Conservation (phyloP, 2,329 filamentous ascomycete genomes). For the Ustilaginoidea virens region DNA sequence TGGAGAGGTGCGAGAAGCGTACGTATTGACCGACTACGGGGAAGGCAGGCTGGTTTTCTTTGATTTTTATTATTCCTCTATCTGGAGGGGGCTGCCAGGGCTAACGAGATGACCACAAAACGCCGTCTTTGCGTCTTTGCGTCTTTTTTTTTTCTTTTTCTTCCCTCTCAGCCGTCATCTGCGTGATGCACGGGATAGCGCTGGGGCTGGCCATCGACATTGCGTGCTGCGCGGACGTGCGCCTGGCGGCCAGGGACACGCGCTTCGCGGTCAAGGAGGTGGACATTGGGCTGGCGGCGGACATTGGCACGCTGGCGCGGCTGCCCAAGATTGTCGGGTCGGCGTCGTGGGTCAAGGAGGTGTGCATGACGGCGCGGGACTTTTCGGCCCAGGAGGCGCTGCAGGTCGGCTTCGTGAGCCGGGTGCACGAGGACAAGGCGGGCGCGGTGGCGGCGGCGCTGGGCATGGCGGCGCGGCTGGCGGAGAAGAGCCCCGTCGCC, state of each 20-base stretch:
- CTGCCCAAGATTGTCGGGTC: constrained; percentile 60
- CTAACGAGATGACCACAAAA: too few species aligned
- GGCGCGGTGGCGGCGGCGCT: constrained; percentile 47
- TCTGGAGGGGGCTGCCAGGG: too few species aligned
- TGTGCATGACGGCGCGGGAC: constrained; percentile 53
- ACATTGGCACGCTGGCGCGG: constrained; percentile 60
- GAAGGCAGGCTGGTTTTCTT: not conserved
- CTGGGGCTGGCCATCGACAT: constrained; percentile 70
- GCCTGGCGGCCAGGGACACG: constrained; percentile 44
- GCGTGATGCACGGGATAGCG: constrained; percentile 62
- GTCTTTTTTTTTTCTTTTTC: not conserved
- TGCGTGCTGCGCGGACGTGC: constrained; percentile 52
- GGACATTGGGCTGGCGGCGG: constrained; percentile 66
- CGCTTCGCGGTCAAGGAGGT: constrained; percentile 66
- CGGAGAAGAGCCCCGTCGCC: constrained; percentile 73
- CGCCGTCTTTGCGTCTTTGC: too few species aligned
- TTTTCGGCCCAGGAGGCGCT: constrained; percentile 56
- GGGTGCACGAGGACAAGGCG: constrained; percentile 47
- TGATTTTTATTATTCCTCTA: not conserved
- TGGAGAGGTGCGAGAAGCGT: constrained; percentile 86
- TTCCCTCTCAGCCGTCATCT: constrained; percentile 50
- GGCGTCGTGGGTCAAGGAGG: constrained; percentile 65
- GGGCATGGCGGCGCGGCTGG: constrained; percentile 48
- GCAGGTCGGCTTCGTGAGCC: constrained; percentile 53
- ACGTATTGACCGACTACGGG: constrained; percentile 15